Evolutionary conservation across 345 rosid species (phyloP).

Genomic region (Arabis hirsuta): DNA sequence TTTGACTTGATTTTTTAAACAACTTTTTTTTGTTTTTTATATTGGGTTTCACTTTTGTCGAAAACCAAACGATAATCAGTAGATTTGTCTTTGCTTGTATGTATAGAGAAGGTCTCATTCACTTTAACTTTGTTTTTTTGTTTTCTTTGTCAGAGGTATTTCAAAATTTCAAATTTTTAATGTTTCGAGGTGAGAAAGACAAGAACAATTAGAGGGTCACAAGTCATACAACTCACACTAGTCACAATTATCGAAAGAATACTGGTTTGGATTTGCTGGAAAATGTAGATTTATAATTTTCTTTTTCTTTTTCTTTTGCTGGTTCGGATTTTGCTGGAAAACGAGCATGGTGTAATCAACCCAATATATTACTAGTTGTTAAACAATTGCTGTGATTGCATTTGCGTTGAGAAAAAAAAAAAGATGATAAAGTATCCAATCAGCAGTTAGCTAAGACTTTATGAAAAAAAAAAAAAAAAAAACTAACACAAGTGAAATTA

Average conservation of each 20-base stretch:
- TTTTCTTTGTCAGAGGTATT: conserved; percentile 25
- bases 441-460: no score
- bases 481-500: background rate
- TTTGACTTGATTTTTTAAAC: conserved; percentile 29
- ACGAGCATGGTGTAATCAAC: no score
- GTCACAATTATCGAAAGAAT: conserved; percentile 16
- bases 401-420: background rate
- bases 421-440: no score
- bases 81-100: conserved; percentile 36
- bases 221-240: conserved; percentile 1
- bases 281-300: background rate
- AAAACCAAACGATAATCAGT: background rate
- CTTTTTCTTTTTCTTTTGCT: no score
- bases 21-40: background rate
- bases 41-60: conserved; percentile 20
- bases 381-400: background rate
- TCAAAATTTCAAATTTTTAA: background rate
- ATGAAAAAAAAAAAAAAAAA: background rate
- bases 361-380: background rate
- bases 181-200: conserved; percentile 27
- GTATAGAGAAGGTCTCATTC: conserved; percentile 34
- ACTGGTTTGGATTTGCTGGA: conserved; percentile 19
- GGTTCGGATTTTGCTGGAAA: no score
- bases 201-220: background rate
- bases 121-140: conserved; percentile 27